These are phyloP conservation scores for Arabidopsis hybrid DNA, from an alignment of 441 rosid genomes.

Conservation along the genomic window DNA sequence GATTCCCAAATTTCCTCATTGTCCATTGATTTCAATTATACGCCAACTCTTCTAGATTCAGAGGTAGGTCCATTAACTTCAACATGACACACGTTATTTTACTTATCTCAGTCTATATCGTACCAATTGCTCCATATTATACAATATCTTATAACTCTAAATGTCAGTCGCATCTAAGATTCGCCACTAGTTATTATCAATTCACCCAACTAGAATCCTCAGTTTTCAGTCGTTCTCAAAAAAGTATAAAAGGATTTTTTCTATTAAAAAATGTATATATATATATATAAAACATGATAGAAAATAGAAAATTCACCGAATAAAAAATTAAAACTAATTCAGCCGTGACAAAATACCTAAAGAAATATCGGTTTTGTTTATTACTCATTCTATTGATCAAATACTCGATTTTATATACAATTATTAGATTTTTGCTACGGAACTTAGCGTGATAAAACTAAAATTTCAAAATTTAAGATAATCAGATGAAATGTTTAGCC, in stretches of 20 bases:
- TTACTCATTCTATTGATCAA: too few relatives aligned
- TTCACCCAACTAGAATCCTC: background rate
- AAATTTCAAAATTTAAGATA: too few relatives aligned
- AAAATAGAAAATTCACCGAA: background rate
- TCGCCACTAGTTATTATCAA: conserved; percentile 7
- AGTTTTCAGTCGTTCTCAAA: conserved; percentile 10
- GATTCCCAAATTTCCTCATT: conserved; percentile 26
- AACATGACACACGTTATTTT: conserved; percentile 40
- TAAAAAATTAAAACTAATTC: background rate
- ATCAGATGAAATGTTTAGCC: too few relatives aligned
- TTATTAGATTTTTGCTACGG: too few relatives aligned
- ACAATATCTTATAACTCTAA: conserved; percentile 9
- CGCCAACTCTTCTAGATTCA: conserved; percentile 36
- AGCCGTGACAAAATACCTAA: too few relatives aligned
- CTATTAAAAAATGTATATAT: too few relatives aligned
- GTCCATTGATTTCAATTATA: conserved; percentile 37
- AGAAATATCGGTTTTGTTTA: too few relatives aligned
- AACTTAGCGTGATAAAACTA: too few relatives aligned
- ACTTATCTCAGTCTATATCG: conserved; percentile 14
- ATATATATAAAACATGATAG: background rate
- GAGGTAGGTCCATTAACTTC: conserved; percentile 29
- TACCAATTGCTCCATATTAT: conserved; percentile 2
- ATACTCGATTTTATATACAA: too few relatives aligned
- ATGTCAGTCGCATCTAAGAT: conserved; percentile 19
- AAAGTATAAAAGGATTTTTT: background rate